These are phyloP conservation scores for Alternaria brassicae DNA, from an alignment of 2,329 filamentous ascomycete species.

Conservation along the genomic window DNA sequence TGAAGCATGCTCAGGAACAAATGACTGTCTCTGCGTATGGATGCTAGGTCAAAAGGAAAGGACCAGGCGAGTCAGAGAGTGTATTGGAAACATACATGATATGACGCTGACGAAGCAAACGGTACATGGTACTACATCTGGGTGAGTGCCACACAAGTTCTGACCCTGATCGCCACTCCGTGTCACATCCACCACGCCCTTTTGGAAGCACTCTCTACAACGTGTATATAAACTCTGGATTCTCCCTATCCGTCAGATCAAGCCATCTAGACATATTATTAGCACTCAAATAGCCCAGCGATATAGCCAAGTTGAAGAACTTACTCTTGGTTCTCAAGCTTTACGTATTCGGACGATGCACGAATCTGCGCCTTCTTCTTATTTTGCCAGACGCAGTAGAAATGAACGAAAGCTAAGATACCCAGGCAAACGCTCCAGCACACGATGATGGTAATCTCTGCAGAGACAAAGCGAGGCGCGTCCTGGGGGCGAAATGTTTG, in stretches of 20 bases:
- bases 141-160: no score
- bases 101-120: no score
- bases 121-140: no score
- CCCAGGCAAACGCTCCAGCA: slow-evolving; percentile 63
- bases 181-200: no score
- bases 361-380: slow-evolving; percentile 62
- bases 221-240: slow-evolving; percentile 68
- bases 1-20: no score
- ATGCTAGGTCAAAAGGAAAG: no score
- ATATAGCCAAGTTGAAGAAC: no score
- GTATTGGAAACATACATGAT: no score
- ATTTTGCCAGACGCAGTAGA: slow-evolving; percentile 67
- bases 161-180: background rate
- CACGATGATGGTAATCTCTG: slow-evolving; percentile 68
- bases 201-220: no score
- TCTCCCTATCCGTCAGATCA: slow-evolving; percentile 72
- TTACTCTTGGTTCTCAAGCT: slow-evolving; percentile 71
- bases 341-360: slow-evolving; percentile 63
- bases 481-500: slow-evolving; percentile 41
- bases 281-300: background rate
- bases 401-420: slow-evolving; percentile 67
- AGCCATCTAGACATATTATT: slow-evolving; percentile 52
- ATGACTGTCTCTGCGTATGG: no score
- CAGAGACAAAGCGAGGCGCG: slow-evolving; percentile 64
- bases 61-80: no score